phyloP scores from a whole-genome alignment of 139 green algal species.

The Chlamydomonas incerta region DNA sequence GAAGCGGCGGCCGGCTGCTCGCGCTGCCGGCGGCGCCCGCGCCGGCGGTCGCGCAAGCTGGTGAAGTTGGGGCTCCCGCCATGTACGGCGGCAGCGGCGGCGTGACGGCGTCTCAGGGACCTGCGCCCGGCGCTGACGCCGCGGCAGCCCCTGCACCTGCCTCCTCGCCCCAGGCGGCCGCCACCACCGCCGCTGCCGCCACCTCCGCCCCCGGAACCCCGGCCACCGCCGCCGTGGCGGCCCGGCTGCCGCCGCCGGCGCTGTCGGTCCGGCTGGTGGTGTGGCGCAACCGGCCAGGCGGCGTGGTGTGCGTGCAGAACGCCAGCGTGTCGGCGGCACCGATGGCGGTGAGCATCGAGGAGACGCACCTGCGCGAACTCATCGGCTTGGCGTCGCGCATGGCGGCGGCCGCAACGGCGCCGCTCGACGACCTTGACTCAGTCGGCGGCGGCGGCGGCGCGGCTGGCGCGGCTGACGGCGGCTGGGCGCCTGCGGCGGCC shows the following conservation, averaged over 20 bases:
- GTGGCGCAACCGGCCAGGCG: slow-evolving; percentile 72
- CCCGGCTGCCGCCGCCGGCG: slow-evolving; percentile 12
- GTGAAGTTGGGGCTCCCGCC: too few species aligned
- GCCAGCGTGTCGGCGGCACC: slow-evolving; percentile 64
- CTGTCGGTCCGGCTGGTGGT: slow-evolving; percentile 53
- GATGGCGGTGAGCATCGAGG: slow-evolving; percentile 73
- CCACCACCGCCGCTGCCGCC: not conserved
- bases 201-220: too few species aligned
- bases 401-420: not conserved
- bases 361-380: slow-evolving; percentile 66
- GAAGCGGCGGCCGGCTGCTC: too few species aligned
- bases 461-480: not conserved
- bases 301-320: slow-evolving; percentile 82
- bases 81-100: too few species aligned
- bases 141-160: too few species aligned
- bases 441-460: not conserved
- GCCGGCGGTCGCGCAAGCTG: too few species aligned
- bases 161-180: slow-evolving; percentile 2
- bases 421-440: not conserved
- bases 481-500: not conserved
- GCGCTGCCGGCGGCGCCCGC: too few species aligned
- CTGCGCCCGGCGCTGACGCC: too few species aligned
- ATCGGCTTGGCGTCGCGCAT: slow-evolving; percentile 40
- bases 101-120: too few species aligned
- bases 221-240: not conserved